Conservation (phyloP, 2,329 filamentous ascomycete species). For the Orbilia blumenaviensis region DNA sequence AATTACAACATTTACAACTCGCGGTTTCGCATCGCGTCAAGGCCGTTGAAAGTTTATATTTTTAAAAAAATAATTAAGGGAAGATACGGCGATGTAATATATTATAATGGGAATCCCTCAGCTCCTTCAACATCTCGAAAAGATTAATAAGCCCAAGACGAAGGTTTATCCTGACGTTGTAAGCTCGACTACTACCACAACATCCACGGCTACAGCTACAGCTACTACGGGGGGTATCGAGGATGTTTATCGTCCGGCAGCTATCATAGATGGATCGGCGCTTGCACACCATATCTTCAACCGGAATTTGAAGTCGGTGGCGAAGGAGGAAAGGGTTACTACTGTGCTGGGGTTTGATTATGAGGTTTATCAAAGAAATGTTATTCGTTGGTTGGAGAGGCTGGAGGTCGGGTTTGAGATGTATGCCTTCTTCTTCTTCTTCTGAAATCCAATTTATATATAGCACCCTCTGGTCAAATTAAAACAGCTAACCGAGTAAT, state of each 20-base stretch:
- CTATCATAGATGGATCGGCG: constrained; percentile 47
- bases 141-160: constrained; percentile 14
- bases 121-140: constrained; percentile 30
- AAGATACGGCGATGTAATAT: no score
- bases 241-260: neutral
- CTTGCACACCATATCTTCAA: constrained; percentile 33
- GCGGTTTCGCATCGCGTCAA: no score
- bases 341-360: constrained; percentile 23
- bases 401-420: constrained; percentile 34
- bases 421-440: neutral
- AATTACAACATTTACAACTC: no score
- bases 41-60: no score
- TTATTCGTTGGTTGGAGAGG: constrained; percentile 19
- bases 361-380: constrained; percentile 6
- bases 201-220: no score
- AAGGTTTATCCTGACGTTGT: neutral
- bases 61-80: no score
- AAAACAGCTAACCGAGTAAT: neutral
- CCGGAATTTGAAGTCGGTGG: constrained; percentile 9
- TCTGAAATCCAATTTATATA: neutral
- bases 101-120: constrained; percentile 51
- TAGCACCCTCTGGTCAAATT: neutral
- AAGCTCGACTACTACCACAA: no score
- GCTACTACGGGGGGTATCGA: no score
- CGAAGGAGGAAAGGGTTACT: constrained; percentile 5